These are phyloP conservation scores for Lactarius quietus DNA, from an alignment of 768 basidiomycete species.

Conservation along the genomic window DNA sequence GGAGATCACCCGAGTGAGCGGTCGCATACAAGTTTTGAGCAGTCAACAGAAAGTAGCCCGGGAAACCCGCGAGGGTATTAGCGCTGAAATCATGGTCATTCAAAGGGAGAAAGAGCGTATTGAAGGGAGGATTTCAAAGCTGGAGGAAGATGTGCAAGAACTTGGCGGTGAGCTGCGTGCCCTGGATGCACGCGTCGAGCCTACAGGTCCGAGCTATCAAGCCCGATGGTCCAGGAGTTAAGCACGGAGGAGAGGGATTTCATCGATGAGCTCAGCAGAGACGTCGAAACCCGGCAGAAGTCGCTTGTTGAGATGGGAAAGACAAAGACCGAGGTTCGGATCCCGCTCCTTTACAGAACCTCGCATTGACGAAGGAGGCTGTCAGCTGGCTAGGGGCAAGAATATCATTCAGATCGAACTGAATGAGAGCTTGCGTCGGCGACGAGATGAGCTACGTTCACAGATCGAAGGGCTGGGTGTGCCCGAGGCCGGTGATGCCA, in stretches of 20 bases:
- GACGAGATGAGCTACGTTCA: constrained; percentile 69
- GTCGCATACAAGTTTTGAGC: constrained; percentile 65
- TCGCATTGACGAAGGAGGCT: constrained; percentile 9
- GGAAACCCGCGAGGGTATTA: constrained; percentile 61
- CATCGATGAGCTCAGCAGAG: constrained; percentile 65
- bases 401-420: constrained; percentile 89
- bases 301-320: constrained; percentile 64
- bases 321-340: constrained; percentile 64
- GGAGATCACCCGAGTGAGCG: constrained; percentile 73
- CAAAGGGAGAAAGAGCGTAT: constrained; percentile 69
- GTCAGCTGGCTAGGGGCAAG: constrained; percentile 68
- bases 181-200: constrained; percentile 61
- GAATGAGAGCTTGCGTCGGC: constrained; percentile 79
- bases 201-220: constrained; percentile 64
- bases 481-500: constrained; percentile 49
- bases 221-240: constrained; percentile 71
- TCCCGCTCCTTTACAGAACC: not conserved
- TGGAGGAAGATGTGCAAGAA: constrained; percentile 68
- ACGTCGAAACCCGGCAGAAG: constrained; percentile 73
- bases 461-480: constrained; percentile 78
- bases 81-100: constrained; percentile 57
- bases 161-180: constrained; percentile 66
- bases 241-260: constrained; percentile 64
- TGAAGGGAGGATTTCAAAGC: constrained; percentile 51
- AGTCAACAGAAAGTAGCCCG: constrained; percentile 69